A percentile compares a stretch with the other conserved stretches of the same genome.
These are phyloP conservation scores for Starmerella sp. DNA, from an alignment of 805 yeast genomes.

Conservation along the genomic window DNA sequence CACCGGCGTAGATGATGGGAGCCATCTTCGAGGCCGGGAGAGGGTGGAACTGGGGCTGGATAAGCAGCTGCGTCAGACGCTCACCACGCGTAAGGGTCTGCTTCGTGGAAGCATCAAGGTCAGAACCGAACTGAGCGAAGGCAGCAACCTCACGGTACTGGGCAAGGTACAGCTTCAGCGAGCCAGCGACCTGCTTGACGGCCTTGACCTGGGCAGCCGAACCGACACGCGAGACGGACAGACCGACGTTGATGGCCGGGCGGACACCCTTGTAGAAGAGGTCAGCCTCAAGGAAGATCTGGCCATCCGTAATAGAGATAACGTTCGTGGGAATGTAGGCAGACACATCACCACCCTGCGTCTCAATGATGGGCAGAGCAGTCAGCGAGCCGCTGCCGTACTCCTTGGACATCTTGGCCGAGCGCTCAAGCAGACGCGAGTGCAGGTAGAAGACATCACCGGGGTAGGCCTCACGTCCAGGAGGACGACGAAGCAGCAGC, in stretches of 20 bases:
- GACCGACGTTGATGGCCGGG: slow-evolving; percentile 99
- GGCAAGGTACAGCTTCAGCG: slow-evolving; percentile 98
- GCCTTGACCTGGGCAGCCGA: slow-evolving; percentile 99
- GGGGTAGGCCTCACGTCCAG: slow-evolving; percentile 95
- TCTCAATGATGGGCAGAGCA: slow-evolving; percentile 92
- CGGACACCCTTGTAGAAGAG: slow-evolving; percentile 99
- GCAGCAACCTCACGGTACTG: slow-evolving; percentile 99
- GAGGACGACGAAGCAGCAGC: slow-evolving; percentile 91
- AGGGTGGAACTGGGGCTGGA: slow-evolving; percentile 96
- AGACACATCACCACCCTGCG: slow-evolving; percentile 98
- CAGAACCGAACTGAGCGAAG: slow-evolving; percentile 99
- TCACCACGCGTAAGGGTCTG: slow-evolving; percentile 99
- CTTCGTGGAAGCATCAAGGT: slow-evolving; percentile 98
- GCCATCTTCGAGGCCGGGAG: slow-evolving; percentile 98
- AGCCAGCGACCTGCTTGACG: slow-evolving; percentile 99
- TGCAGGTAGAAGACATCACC: slow-evolving; percentile 95
- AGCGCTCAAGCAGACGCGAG: slow-evolving; percentile 91
- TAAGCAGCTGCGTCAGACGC: slow-evolving; percentile 97
- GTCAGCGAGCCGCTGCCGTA: slow-evolving; percentile 91
- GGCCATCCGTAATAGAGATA: slow-evolving; percentile 95
- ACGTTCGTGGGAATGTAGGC: slow-evolving; percentile 97
- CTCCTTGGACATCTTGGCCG: slow-evolving; percentile 88
- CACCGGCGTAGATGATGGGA: slow-evolving; percentile 98
- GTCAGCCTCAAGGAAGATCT: slow-evolving; percentile 98
- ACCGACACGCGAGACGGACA: slow-evolving; percentile 99